phyloP scores from a whole-genome alignment of 148 eudicot genomes.

The Chenopodium quinoa region DNA sequence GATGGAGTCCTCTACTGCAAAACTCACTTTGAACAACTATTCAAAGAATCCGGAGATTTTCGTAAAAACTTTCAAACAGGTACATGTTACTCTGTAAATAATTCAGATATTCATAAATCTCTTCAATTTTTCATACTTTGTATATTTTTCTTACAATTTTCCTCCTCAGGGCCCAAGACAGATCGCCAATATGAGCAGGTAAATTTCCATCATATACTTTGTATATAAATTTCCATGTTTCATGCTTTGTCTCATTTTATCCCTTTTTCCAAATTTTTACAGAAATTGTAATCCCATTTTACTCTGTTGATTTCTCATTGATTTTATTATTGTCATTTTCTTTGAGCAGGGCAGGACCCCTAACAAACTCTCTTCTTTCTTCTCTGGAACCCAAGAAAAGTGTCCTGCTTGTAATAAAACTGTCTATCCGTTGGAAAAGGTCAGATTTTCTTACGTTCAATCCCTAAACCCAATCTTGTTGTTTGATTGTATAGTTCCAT shows the following conservation, averaged over 20 bases:
- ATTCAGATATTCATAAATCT: background rate
- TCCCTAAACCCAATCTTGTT: background rate
- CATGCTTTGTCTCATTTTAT: background rate
- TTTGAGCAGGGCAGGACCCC: slow-evolving; percentile 52
- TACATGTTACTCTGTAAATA: slow-evolving; percentile 10
- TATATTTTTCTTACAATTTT: background rate
- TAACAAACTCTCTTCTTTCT: slow-evolving; percentile 66
- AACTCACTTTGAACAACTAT: slow-evolving; percentile 92
- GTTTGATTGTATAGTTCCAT: background rate
- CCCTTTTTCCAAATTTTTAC: background rate
- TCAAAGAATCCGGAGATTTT: slow-evolving; percentile 92
- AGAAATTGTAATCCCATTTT: no score
- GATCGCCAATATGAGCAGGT: slow-evolving; percentile 63
- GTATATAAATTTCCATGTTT: background rate
- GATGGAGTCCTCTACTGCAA: slow-evolving; percentile 98
- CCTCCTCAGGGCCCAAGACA: slow-evolving; percentile 35
- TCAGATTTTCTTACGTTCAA: slow-evolving; percentile 9
- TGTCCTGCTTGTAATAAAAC: slow-evolving; percentile 76
- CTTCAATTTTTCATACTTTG: background rate
- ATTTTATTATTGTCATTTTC: background rate
- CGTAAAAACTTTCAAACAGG: slow-evolving; percentile 87
- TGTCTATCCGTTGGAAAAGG: slow-evolving; percentile 96
- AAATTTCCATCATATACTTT: slow-evolving; percentile 17
- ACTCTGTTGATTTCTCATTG: background rate
- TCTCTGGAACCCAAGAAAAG: slow-evolving; percentile 87